Conservation (phyloP, 805 yeast species). For the Starmerella bombi region DNA sequence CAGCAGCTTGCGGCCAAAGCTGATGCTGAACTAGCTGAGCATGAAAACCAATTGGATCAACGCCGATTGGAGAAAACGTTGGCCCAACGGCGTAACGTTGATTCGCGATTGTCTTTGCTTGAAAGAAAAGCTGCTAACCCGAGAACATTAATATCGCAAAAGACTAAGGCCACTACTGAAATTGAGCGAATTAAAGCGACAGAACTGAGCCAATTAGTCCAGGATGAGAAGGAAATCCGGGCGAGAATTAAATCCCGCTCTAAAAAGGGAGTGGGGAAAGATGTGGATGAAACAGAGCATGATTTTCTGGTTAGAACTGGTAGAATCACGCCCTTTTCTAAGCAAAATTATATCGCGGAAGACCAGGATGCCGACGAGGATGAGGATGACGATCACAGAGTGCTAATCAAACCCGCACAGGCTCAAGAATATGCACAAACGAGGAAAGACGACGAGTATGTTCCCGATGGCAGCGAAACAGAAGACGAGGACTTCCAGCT, state of each 20-base stretch:
- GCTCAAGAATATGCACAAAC: slow-evolving; percentile 15
- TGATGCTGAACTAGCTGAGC: slow-evolving; percentile 42
- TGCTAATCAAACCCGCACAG: slow-evolving; percentile 9
- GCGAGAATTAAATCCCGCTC: slow-evolving; percentile 32
- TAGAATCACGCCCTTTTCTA: slow-evolving; percentile 83
- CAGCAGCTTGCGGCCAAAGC: slow-evolving; percentile 48
- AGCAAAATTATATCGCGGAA: not conserved
- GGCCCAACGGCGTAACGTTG: slow-evolving; percentile 34
- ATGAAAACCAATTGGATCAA: slow-evolving; percentile 60
- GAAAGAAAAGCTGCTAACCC: slow-evolving; percentile 39
- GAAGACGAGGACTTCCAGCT: slow-evolving; percentile 12
- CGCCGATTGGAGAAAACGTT: slow-evolving; percentile 60
- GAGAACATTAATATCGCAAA: slow-evolving; percentile 50
- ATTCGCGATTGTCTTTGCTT: slow-evolving; percentile 35
- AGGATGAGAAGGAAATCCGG: slow-evolving; percentile 52
- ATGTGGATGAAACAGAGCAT: slow-evolving; percentile 60
- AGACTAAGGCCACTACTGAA: slow-evolving; percentile 42
- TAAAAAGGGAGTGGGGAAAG: not conserved
- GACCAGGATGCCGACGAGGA: slow-evolving; percentile 23
- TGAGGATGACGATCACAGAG: slow-evolving; percentile 19
- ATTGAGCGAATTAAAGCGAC: slow-evolving; percentile 35
- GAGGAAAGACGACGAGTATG: slow-evolving; percentile 8
- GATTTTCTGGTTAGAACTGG: slow-evolving; percentile 83
- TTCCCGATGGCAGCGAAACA: not conserved
- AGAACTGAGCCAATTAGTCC: slow-evolving; percentile 41